These are phyloP conservation scores for Aspergillus ruber DNA, from an alignment of 2,329 filamentous ascomycete genomes.

Conservation along the genomic window DNA sequence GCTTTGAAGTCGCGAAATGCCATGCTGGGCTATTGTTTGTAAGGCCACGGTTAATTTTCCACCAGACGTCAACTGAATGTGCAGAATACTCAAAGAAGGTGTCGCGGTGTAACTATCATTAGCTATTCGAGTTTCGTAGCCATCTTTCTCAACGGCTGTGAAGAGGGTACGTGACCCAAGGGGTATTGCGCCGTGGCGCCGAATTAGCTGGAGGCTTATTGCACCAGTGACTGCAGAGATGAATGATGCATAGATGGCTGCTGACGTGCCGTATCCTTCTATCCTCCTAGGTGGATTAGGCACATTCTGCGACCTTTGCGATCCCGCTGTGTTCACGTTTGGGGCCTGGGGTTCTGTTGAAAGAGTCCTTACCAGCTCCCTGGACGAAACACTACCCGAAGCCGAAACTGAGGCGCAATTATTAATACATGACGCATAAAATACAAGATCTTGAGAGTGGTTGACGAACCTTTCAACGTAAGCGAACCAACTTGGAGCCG, in stretches of 20 bases:
- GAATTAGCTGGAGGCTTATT: conserved; percentile 31
- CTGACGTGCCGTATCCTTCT: conserved; percentile 26
- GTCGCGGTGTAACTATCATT: conserved; percentile 19
- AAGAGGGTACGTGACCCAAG: conserved; percentile 37
- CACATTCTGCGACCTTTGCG: conserved; percentile 19
- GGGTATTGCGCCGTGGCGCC: conserved; percentile 30
- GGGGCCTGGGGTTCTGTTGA: conserved; percentile 22
- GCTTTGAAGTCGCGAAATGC: conserved; percentile 26
- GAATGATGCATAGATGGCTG: conserved; percentile 34
- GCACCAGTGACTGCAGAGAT: conserved; percentile 34
- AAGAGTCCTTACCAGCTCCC: conserved; percentile 31
- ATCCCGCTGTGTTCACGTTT: conserved; percentile 12
- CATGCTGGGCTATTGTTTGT: conserved; percentile 31
- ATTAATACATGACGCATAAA: conserved; percentile 1
- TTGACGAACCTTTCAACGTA: conserved; percentile 26
- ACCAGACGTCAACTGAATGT: conserved; percentile 29
- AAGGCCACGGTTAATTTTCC: conserved; percentile 33
- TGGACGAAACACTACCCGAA: conserved; percentile 27
- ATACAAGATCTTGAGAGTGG: not conserved
- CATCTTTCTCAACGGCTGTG: conserved; percentile 25
- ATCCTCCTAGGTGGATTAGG: conserved; percentile 19
- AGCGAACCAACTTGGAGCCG: conserved; percentile 26
- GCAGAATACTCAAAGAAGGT: conserved; percentile 30
- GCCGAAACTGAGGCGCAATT: conserved; percentile 22
- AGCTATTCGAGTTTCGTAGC: conserved; percentile 22